These are phyloP conservation scores for Debaryomyces fabryi DNA, from an alignment of 1,139 yeast species.

Conservation along the genomic window DNA sequence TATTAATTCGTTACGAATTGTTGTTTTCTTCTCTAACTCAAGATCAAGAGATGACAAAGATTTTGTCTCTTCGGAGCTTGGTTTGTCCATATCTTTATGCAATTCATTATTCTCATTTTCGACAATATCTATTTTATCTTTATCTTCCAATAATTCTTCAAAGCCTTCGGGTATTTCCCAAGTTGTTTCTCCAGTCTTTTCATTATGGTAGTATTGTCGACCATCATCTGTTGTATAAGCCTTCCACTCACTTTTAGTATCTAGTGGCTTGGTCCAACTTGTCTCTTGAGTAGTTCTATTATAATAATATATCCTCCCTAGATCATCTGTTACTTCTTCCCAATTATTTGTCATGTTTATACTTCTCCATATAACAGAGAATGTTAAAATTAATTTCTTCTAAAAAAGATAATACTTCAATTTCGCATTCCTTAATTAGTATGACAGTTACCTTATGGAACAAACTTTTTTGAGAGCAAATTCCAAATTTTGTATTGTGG, in stretches of 20 bases:
- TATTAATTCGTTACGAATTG: constrained; percentile 15
- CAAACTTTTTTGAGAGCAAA: background rate
- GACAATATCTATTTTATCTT: constrained; percentile 1
- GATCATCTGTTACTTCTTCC: constrained; percentile 66
- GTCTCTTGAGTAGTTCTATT: constrained; percentile 68
- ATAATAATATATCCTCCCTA: constrained; percentile 74
- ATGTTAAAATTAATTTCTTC: background rate
- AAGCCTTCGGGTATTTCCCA: constrained; percentile 75
- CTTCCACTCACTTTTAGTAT: constrained; percentile 56
- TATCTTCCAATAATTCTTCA: constrained; percentile 5
- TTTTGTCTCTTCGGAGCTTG: constrained; percentile 14
- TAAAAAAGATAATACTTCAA: background rate
- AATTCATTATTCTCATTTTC: constrained; percentile 1
- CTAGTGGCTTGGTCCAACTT: constrained; percentile 81
- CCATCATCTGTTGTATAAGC: constrained; percentile 72
- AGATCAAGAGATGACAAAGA: constrained; percentile 17
- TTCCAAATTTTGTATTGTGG: background rate
- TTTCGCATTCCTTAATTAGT: background rate
- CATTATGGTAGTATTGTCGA: constrained; percentile 69
- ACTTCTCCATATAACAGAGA: background rate
- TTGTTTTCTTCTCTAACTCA: constrained; percentile 15
- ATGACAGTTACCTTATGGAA: background rate
- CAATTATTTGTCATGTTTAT: constrained; percentile 35
- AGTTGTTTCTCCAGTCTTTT: constrained; percentile 64
- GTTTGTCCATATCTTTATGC: constrained; percentile 11